phyloP scores from a whole-genome alignment of 495 filamentous ascomycete genomes.

The Aspergillus funiculosus region DNA sequence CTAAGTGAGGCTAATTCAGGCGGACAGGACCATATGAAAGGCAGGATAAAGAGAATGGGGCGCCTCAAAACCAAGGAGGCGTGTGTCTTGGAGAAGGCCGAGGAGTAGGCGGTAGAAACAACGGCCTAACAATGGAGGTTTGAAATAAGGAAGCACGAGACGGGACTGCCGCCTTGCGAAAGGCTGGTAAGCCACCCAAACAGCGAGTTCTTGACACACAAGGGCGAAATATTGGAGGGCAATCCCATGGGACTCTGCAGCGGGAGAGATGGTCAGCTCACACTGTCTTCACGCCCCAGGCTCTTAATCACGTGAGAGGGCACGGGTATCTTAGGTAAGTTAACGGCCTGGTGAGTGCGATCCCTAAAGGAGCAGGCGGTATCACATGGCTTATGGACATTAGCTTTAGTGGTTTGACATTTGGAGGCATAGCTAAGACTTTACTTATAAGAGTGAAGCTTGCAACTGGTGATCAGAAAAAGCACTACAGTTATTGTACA shows the following conservation, averaged over 20 bases:
- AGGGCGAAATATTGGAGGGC: slow-evolving; percentile 24
- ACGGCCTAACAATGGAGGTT: slow-evolving; percentile 15
- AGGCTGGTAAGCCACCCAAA: slow-evolving; percentile 30
- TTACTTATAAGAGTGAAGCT: slow-evolving; percentile 9
- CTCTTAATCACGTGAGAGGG: slow-evolving; percentile 17
- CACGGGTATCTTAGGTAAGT: slow-evolving; percentile 16
- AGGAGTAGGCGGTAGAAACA: slow-evolving; percentile 33
- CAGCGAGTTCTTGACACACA: slow-evolving; percentile 22
- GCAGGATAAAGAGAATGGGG: slow-evolving; percentile 4
- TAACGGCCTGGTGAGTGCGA: neutral
- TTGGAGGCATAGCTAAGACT: slow-evolving; percentile 4
- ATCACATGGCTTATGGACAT: slow-evolving; percentile 18
- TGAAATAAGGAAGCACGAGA: slow-evolving; percentile 30
- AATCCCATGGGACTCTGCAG: slow-evolving; percentile 26
- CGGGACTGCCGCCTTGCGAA: slow-evolving; percentile 34
- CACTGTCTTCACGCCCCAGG: slow-evolving; percentile 19
- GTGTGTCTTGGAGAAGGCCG: slow-evolving; percentile 30
- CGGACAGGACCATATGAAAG: slow-evolving; percentile 1
- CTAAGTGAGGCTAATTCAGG: slow-evolving; percentile 5
- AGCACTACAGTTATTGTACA: neutral
- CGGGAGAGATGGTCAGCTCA: slow-evolving; percentile 28
- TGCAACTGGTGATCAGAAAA: neutral
- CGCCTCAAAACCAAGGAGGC: slow-evolving; percentile 32
- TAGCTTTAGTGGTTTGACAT: slow-evolving; percentile 15
- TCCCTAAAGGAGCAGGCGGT: slow-evolving; percentile 10